Percentiles rank a stretch among this genome's conserved stretches.
Conservation (phyloP, 805 yeast species). For the Nakazawaea populi region DNA sequence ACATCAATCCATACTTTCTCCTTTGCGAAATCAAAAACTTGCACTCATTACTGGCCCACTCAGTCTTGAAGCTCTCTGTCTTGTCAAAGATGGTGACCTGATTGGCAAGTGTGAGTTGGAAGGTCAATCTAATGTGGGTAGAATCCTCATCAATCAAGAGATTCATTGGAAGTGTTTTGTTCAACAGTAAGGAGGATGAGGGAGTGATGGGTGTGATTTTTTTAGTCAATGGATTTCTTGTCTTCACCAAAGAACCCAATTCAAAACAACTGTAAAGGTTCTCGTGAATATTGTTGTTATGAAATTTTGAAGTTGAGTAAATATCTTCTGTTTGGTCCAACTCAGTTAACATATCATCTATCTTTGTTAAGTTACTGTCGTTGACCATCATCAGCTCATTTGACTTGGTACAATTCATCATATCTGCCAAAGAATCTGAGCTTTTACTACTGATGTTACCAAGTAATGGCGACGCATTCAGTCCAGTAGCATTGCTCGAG, state of each 20-base stretch:
- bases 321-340: neutral
- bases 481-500: neutral
- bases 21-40: conserved; percentile 7
- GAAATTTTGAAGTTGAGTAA: neutral
- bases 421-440: neutral
- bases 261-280: conserved; percentile 11
- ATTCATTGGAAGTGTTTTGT: conserved; percentile 8
- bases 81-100: conserved; percentile 1
- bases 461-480: neutral
- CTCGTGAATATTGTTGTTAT: neutral
- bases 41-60: conserved; percentile 5
- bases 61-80: neutral
- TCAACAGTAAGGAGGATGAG: neutral
- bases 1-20: conserved; percentile 11
- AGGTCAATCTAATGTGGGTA: conserved; percentile 15
- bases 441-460: neutral
- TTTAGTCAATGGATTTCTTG: conserved; percentile 17
- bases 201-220: neutral
- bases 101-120: conserved; percentile 15
- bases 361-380: conserved; percentile 6
- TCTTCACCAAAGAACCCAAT: conserved; percentile 16
- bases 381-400: neutral
- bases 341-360: conserved; percentile 9
- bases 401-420: neutral
- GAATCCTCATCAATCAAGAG: conserved; percentile 22